Percentiles rank a stretch among this genome's conserved stretches.
phyloP scores from a whole-genome alignment of 2,329 filamentous ascomycete species.

The Aspergillus arachidicola region DNA sequence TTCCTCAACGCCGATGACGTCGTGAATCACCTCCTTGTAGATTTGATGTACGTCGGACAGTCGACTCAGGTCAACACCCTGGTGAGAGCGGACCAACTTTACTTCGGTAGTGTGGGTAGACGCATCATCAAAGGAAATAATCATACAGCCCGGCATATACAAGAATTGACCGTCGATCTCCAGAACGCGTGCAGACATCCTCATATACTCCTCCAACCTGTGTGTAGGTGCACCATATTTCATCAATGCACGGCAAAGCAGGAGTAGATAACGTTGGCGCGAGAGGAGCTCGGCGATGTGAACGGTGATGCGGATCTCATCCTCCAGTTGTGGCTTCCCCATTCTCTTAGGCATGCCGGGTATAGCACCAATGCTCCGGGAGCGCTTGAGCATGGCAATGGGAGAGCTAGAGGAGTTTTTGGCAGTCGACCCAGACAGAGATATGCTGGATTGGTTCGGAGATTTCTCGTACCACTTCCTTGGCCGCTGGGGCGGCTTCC shows the following conservation, averaged over 20 bases:
- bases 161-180: conserved; percentile 90
- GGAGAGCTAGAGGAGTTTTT: conserved; percentile 34
- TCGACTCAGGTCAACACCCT: conserved; percentile 50
- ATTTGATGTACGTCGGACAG: conserved; percentile 50
- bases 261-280: conserved; percentile 81
- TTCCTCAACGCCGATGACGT: conserved; percentile 51
- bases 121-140: conserved; percentile 77
- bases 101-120: conserved; percentile 53
- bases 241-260: conserved; percentile 87
- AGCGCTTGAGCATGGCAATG: conserved; percentile 36
- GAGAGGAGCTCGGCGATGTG: conserved; percentile 72
- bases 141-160: conserved; percentile 93
- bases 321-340: conserved; percentile 40
- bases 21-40: conserved; percentile 54
- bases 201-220: conserved; percentile 87
- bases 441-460: conserved; percentile 37
- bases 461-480: conserved; percentile 47
- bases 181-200: conserved; percentile 82
- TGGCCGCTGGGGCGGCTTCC: conserved; percentile 31
- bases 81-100: conserved; percentile 47
- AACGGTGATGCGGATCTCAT: conserved; percentile 62
- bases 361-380: conserved; percentile 39
- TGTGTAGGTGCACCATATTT: conserved; percentile 90
- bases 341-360: conserved; percentile 30
- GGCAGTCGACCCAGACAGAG: conserved; percentile 32